Evolutionary conservation across 768 basidiomycete species (phyloP), one percentile per base, ranked within the genome.

Genomic region (Panus rudis): DNA sequence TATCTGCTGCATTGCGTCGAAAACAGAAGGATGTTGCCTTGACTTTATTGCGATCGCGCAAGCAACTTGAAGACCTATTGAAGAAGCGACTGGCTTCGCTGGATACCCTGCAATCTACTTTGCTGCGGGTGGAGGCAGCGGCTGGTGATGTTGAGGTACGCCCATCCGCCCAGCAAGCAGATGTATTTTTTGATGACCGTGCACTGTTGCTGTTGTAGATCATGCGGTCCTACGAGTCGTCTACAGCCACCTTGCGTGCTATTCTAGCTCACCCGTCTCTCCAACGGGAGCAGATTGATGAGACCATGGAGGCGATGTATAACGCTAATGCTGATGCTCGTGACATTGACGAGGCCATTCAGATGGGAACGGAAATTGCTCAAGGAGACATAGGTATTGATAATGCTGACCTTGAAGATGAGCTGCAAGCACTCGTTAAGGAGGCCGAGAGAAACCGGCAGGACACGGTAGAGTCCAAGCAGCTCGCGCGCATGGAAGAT

Each of bases 221-320:
- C 39, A 79, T 98, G 78, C 77, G 76, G 51, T 76, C 81, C 0
- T 98, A 94, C 57, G 76, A 89, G 61, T 79, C 81, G 2, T 92
- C 92, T 5, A 83, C 90, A 0, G 62, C 74, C 5, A 92, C 92
- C 0, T 69, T 97, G 5, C 75, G 74, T 12, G 64, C 78, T 1
- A 78, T 97, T 33, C 75, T 97, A 2, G 68, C 82, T 6, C 80
- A 94, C 52, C 91, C 92, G 0, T 79, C 79, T 0, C 68, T 98
- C 11, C 79, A 83, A 48, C 74, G 78, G n/a, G 81, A 81, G 13
- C 74, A 72, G 39, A 78, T 98, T 37, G 87, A 94, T 44, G 73
- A 78, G 52, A 94, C 92, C 3, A 82, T 94, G 77, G 88, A 92
- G 20, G 84, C 81, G 7, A 71, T 98, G 52, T 83, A 87, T 0